phyloP scores from a whole-genome alignment of 2,329 filamentous ascomycete genomes.

The Alternaria viburni region DNA sequence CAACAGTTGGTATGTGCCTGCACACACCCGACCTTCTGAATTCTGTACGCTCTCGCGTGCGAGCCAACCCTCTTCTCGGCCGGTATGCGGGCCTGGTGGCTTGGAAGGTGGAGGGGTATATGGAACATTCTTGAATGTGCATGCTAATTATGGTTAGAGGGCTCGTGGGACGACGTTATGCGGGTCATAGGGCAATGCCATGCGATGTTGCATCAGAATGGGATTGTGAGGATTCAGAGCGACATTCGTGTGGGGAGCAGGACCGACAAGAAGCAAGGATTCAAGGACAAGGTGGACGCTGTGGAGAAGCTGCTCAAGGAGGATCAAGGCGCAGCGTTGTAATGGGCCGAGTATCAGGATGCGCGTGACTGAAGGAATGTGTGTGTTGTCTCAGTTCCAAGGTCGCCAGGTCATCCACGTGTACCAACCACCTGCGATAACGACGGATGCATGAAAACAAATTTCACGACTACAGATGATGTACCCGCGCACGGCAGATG shows the following conservation, averaged over 20 bases:
- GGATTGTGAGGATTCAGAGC: conserved; percentile 73
- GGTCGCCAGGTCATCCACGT: conserved; percentile 9
- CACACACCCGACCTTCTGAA: background rate
- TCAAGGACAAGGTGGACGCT: conserved; percentile 76
- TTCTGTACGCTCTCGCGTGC: background rate
- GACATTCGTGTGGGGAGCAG: conserved; percentile 86
- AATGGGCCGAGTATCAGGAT: background rate
- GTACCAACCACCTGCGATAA: background rate
- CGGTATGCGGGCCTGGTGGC: conserved; percentile 3
- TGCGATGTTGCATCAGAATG: conserved; percentile 47
- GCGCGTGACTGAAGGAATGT: conserved; percentile 8
- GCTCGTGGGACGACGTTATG: conserved; percentile 89
- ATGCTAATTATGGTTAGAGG: conserved; percentile 64
- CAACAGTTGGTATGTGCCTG: conserved; percentile 75
- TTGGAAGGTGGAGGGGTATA: conserved; percentile 10
- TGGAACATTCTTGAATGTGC: background rate
- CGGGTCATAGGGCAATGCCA: conserved; percentile 53
- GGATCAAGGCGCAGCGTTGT: conserved; percentile 28
- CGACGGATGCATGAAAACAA: conserved; percentile 7
- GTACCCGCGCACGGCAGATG: conserved; percentile 3
- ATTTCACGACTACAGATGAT: conserved; percentile 6
- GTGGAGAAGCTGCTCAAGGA: conserved; percentile 60
- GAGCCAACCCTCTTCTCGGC: conserved; percentile 8
- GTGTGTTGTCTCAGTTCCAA: conserved; percentile 12
- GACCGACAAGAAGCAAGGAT: conserved; percentile 84